These are phyloP conservation scores for Citrullus colocynthis DNA, from an alignment of 306 rosid genomes.

Conservation along the genomic window DNA sequence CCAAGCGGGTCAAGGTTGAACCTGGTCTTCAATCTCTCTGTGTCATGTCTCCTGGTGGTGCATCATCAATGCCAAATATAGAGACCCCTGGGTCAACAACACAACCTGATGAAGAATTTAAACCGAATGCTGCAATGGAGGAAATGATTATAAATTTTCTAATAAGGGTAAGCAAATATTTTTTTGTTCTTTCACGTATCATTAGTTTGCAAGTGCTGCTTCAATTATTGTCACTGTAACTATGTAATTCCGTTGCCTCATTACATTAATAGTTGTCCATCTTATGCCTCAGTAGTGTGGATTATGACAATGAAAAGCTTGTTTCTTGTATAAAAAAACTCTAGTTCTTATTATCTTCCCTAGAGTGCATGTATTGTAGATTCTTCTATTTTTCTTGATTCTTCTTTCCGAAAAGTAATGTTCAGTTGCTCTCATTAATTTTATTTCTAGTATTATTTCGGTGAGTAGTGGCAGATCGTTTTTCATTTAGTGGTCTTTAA, in stretches of 20 bases:
- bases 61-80: constrained; percentile 79
- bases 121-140: constrained; percentile 99
- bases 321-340: not conserved
- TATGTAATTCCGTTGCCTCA: not conserved
- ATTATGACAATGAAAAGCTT: not conserved
- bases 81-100: constrained; percentile 89
- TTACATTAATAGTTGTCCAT: not conserved
- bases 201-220: constrained; percentile 9
- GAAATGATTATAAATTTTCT: constrained; percentile 97
- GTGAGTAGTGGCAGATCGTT: not conserved
- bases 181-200: constrained; percentile 10
- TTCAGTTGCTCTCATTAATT: not conserved
- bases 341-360: not conserved
- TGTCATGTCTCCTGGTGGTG: constrained; percentile 96
- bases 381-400: not conserved
- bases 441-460: not conserved
- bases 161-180: constrained; percentile 63
- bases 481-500: not conserved
- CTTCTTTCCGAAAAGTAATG: not conserved
- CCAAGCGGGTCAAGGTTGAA: constrained; percentile 91
- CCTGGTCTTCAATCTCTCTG: constrained; percentile 87
- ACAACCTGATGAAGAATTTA: constrained; percentile 98
- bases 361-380: not conserved
- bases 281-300: not conserved
- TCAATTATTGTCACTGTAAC: not conserved